Evolutionary conservation across 78 protist species (phyloP).

Genomic region (Isochrysis galbana): DNA sequence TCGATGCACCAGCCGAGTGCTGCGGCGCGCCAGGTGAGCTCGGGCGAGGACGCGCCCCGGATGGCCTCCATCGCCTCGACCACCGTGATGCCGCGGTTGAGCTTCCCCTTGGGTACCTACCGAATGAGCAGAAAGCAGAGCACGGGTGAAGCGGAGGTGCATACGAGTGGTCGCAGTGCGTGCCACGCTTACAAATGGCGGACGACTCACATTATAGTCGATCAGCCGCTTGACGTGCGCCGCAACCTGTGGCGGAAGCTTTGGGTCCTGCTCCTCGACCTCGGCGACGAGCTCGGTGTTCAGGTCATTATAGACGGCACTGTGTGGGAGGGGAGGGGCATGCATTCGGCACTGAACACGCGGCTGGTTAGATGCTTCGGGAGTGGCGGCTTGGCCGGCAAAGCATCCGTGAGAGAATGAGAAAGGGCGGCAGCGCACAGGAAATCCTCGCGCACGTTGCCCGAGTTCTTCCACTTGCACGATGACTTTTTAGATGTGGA

Average conservation of each 20-base stretch:
- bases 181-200: too few species aligned
- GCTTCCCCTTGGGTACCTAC: conserved; percentile 70
- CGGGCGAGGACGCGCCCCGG: background rate
- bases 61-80: conserved; percentile 24
- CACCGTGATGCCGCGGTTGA: conserved; percentile 88
- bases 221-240: background rate
- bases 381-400: too few species aligned
- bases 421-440: too few species aligned
- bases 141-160: too few species aligned
- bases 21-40: conserved; percentile 40
- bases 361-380: too few species aligned
- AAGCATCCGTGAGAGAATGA: too few species aligned
- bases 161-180: too few species aligned
- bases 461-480: background rate
- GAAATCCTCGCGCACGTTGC: background rate
- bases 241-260: background rate
- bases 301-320: background rate
- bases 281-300: background rate
- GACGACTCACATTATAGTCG: too few species aligned
- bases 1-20: conserved; percentile 93
- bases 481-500: too few species aligned
- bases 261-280: background rate
- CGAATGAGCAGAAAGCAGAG: too few species aligned
- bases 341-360: too few species aligned
- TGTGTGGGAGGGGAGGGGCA: too few species aligned